Conservation (phyloP, 495 filamentous ascomycete genomes). For the Opeltia flavorubescens region DNA sequence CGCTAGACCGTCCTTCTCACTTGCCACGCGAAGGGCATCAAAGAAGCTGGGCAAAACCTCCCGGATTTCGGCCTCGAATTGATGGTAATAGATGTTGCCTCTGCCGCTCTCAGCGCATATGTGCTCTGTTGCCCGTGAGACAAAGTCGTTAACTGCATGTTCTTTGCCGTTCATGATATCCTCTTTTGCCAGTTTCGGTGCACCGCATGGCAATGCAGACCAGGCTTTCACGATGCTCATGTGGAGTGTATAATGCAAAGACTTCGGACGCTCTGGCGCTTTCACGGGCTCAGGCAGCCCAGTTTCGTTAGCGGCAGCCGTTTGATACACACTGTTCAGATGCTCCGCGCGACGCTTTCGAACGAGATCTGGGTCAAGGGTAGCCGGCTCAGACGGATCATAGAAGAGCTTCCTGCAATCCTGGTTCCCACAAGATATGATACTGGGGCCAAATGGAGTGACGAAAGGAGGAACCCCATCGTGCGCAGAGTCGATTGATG, state of each 20-base stretch:
- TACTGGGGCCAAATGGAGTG: constrained; percentile 17
- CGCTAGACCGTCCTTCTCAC: constrained; percentile 2
- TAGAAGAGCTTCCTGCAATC: constrained; percentile 12
- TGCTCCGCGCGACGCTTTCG: constrained; percentile 13
- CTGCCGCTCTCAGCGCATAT: constrained; percentile 2
- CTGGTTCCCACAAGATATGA: constrained; percentile 14
- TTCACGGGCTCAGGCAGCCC: constrained; percentile 14
- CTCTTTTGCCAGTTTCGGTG: not conserved
- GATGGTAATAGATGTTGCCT: constrained; percentile 6
- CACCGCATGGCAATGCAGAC: constrained; percentile 6
- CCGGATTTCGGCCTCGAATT: constrained; percentile 1
- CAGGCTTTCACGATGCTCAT: constrained; percentile 12
- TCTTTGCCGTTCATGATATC: not conserved
- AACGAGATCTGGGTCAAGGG: not conserved
- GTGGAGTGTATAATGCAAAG: constrained; percentile 13
- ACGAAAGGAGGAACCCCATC: constrained; percentile 6
- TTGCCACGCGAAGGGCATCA: constrained; percentile 3
- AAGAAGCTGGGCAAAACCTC: constrained; percentile 6
- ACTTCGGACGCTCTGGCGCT: constrained; percentile 9
- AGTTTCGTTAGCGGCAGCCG: constrained; percentile 4
- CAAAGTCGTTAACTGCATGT: not conserved
- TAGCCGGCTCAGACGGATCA: not conserved
- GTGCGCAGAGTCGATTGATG: not conserved
- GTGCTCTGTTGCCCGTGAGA: constrained; percentile 1
- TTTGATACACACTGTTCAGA: constrained; percentile 10